These are phyloP conservation scores for Daldinia sp. DNA, from an alignment of 2,329 filamentous ascomycete species.

Conservation along the genomic window DNA sequence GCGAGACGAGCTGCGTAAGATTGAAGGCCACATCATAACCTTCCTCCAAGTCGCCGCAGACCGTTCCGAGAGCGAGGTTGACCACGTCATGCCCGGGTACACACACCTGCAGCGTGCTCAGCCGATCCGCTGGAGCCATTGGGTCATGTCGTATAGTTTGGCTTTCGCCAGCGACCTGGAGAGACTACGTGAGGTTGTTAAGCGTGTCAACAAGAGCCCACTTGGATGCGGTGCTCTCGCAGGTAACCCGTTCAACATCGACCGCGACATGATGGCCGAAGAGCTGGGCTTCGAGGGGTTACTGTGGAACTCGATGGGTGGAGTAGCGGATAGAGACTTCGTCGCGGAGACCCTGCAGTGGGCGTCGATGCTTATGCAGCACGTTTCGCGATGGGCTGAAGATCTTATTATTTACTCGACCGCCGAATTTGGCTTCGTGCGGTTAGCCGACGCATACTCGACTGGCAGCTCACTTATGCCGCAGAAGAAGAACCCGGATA, in stretches of 20 bases:
- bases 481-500: constrained; percentile 85
- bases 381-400: constrained; percentile 76
- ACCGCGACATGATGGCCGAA: constrained; percentile 73
- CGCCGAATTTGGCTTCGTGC: constrained; percentile 78
- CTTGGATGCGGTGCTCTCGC: constrained; percentile 76
- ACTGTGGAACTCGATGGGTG: constrained; percentile 74
- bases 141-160: constrained; percentile 73
- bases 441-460: constrained; percentile 79
- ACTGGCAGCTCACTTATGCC: constrained; percentile 82
- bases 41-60: constrained; percentile 74
- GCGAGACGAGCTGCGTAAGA: constrained; percentile 73
- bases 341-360: constrained; percentile 76
- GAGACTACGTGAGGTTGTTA: constrained; percentile 71
- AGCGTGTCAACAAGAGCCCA: constrained; percentile 70
- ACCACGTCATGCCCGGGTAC: constrained; percentile 78
- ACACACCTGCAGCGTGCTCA: constrained; percentile 79
- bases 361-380: constrained; percentile 73
- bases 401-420: constrained; percentile 80
- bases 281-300: constrained; percentile 77
- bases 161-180: constrained; percentile 73
- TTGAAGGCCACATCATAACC: constrained; percentile 73
- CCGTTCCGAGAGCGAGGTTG: constrained; percentile 74
- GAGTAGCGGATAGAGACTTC: constrained; percentile 76
- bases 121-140: constrained; percentile 78
- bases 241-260: constrained; percentile 78